Conservation (phyloP, 148 eudicot species). For the Agrostemma githago region DNA sequence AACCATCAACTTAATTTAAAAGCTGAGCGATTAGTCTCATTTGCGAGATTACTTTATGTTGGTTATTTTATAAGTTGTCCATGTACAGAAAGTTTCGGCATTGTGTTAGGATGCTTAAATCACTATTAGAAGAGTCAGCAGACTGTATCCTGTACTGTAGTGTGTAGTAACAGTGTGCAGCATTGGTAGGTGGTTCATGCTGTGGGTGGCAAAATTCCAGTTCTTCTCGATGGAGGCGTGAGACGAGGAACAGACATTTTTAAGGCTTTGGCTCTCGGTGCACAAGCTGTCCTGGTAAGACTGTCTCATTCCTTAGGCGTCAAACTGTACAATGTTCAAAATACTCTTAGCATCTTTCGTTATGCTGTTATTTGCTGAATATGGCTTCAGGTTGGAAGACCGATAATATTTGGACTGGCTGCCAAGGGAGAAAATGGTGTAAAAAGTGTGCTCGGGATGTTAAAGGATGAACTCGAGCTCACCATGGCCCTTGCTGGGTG, state of each 20-base stretch:
- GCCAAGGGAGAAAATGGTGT: slow-evolving; percentile 71
- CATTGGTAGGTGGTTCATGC: slow-evolving; percentile 51
- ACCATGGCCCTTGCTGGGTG: slow-evolving; percentile 82
- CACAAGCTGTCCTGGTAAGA: slow-evolving; percentile 67
- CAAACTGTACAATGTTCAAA: background rate
- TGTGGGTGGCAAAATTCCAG: slow-evolving; percentile 64
- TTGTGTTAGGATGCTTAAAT: too few relatives aligned
- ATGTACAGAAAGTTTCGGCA: too few relatives aligned
- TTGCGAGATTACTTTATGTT: too few relatives aligned
- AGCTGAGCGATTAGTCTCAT: too few relatives aligned
- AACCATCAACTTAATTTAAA: background rate
- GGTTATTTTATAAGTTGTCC: too few relatives aligned
- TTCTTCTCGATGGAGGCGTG: slow-evolving; percentile 75
- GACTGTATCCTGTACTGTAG: too few relatives aligned
- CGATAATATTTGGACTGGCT: slow-evolving; percentile 64
- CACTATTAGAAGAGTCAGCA: too few relatives aligned
- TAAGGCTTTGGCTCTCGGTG: slow-evolving; percentile 86
- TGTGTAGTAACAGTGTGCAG: too few relatives aligned
- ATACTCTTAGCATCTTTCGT: background rate
- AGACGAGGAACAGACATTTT: slow-evolving; percentile 82
- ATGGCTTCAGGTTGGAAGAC: slow-evolving; percentile 59
- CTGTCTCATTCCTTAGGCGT: background rate
- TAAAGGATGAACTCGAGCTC: slow-evolving; percentile 69
- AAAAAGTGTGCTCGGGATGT: slow-evolving; percentile 51
- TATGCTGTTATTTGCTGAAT: background rate